Base-by-base conservation (phyloP, 768 basidiomycete species). In the Hirschioporus abietinus region DNA sequence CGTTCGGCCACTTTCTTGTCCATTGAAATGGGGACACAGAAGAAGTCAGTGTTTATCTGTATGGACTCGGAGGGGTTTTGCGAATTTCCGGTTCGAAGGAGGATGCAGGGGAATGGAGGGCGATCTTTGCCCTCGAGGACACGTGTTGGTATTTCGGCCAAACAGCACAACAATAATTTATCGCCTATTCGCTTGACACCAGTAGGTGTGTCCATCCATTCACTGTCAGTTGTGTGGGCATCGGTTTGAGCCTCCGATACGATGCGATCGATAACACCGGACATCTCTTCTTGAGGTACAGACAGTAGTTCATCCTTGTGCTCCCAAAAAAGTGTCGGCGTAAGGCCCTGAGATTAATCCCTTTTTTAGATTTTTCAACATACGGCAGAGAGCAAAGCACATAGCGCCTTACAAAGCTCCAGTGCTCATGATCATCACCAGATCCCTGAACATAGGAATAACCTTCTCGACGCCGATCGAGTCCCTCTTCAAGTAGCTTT, bases 401-500 rank as follows among this genome's bases (percentile, higher is more conserved):
- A 20, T 35, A 57, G 23, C 34, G 18, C 74, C 80, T 34, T 65
- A 91, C 92, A 86, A 86, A 85, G 30, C 88, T 84, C 95, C 94
- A 96, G 6, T 91, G 80, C 75, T 97, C 95, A 72, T 96, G 93
- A 71, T 99, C 96, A 72, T 98, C 96, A 0, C 95, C 96, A 0
- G 92, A 93, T 0, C 96, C 96, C 75, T 96, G 95, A 8, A 98
- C 85, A 74, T 98, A 98, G 24, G 87, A 81, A 73, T 89, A 97
- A 0, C 92, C 92, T n/a, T 80, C 76, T 9, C 79, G 69, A 0
- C 89, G 84, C 24, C 90, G 80, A 67, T 91, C 88, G 0, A 84
- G 65, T 7, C 87, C 87, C 1, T 86, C 84, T 7, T 78, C 72
- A 7, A 89, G 81, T 69, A 87, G 88, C 69, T 86, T 87, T 3